Evolutionary conservation across 768 basidiomycete species (phyloP), one percentile per base, ranked within the genome.

Genomic region (Xerocomellus chrysenteron): DNA sequence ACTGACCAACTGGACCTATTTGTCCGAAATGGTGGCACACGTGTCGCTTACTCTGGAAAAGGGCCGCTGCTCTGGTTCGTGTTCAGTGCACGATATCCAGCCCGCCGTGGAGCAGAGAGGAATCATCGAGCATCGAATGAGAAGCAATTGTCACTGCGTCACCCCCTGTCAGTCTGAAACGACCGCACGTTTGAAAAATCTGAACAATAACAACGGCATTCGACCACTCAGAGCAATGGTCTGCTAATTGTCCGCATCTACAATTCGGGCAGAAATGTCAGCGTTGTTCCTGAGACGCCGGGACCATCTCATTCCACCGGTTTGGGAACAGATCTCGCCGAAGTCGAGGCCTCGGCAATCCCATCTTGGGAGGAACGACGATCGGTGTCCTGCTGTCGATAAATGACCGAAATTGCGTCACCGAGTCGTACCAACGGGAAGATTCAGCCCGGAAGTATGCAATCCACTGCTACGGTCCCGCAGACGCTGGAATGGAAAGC

Each of bases 401-500:
- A 60, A 60, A 66, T 56, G 63, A 47, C 61, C 59, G 59, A 60
- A 48, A 58, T 65, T 64, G 60, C 65, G 60, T 67, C 67, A 68
- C 55, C 35, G 52, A 14, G 54, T 47, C 60, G 21, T 2, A 60
- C 53, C 55, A 60, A 55, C 37, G 42, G 54, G 45, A 49, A 58
- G 41, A 37, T 21, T 52, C 36, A 49, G 44, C 62, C 53, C 41
- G 47, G 50, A 42, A 57, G 55, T 50, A 62, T 49, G 57, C 41
- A 47, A 41, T 54, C 65, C 54, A 67, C 37, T 58, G 57, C 62
- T 54, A 65, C 47, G 65, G 61, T 55, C 54, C 62, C 62, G 62
- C 66, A 68, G 56, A 61, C 47, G 44, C 48, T 50, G 55, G 59
- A 70, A 69, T 68, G 67, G 69, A 68, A 58, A 59, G 60, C 68